Evolutionary conservation across 768 basidiomycete genomes (phyloP), one percentile per base, ranked within the genome.

Genomic region (Termitomyces sp.): DNA sequence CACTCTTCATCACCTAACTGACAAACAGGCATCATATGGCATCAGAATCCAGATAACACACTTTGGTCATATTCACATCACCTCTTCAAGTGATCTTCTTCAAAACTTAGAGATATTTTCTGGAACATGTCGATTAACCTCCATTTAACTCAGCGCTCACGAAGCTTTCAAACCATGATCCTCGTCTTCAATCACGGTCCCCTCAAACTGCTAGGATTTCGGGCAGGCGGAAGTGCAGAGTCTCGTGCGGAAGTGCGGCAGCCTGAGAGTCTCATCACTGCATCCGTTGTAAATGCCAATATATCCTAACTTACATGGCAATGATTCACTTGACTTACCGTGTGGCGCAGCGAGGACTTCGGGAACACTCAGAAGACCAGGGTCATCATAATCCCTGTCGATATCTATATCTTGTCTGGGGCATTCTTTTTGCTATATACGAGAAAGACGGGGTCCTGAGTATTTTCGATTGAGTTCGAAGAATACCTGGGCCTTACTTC

Each of bases 311-410:
- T 13, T 34, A 10, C 30, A 36, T 42, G 34, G 22, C n/a, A 39
- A 53, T 27, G 44, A 16, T 46, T 53, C 27, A 24, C 26, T 33
- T 27, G 22, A 37, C 40, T 32, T 30, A 20, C 20, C 45, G 27
- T 62, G 61, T 59, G 61, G 61, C 61, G 61, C 54, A 57, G 58
- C 61, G 55, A 62, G 61, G 58, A 50, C 27, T 43, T 45, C 40
- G 12, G 27, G 27, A 36, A 27, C 18, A 52, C 36, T 30, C 37
- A 18, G 36, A 45, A 22, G 22, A 33, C 26, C 10, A 12, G 37
- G 26, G 16, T 27, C 42, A 36, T 52, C 24, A 24, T 18, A 13
- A 34, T 36, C 7, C 37, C 13, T 42, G 14, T 9, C 22, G 34
- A 30, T 51, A 37, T 57, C 26, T 44, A 44, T 36, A 51, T 22